A percentile compares a stretch with the other conserved stretches of the same genome.
Conservation (phyloP, 495 filamentous ascomycete species). For the Collariella sp. region DNA sequence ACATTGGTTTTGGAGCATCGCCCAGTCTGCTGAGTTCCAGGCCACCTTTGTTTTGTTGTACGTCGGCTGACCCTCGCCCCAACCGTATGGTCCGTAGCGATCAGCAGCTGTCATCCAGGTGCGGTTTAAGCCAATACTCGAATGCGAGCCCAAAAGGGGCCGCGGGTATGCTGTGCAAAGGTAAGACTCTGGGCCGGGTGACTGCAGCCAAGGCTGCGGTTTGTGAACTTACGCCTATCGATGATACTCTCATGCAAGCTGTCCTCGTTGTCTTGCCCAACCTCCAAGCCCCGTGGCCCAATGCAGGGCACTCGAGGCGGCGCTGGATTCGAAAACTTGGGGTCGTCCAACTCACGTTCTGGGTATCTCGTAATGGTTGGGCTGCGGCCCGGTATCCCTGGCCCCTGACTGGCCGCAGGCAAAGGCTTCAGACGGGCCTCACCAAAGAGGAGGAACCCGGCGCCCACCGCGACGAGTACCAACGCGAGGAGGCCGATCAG, state of each 20-base stretch:
- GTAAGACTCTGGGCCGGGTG: background rate
- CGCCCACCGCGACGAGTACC: too few species aligned
- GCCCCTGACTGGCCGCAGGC: background rate
- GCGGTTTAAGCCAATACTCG: background rate
- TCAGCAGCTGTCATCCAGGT: constrained; percentile 5
- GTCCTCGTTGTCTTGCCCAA: background rate
- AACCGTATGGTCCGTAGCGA: constrained; percentile 4
- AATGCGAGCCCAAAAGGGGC: background rate
- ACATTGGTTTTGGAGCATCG: background rate
- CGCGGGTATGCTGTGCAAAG: background rate
- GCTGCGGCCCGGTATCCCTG: background rate
- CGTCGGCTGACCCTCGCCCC: background rate
- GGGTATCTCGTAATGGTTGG: background rate
- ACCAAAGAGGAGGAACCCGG: too few species aligned
- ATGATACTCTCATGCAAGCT: background rate
- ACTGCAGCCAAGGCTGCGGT: background rate
- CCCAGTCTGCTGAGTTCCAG: background rate
- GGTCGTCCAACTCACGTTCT: background rate
- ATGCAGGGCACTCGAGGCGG: background rate
- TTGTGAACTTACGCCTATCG: background rate
- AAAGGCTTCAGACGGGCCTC: too few species aligned
- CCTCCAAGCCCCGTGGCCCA: background rate
- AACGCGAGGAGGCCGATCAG: too few species aligned
- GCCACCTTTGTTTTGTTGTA: background rate
- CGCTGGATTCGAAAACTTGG: background rate